phyloP scores from a whole-genome alignment of 2,329 filamentous ascomycete genomes.

The Aspergillus intermedius region DNA sequence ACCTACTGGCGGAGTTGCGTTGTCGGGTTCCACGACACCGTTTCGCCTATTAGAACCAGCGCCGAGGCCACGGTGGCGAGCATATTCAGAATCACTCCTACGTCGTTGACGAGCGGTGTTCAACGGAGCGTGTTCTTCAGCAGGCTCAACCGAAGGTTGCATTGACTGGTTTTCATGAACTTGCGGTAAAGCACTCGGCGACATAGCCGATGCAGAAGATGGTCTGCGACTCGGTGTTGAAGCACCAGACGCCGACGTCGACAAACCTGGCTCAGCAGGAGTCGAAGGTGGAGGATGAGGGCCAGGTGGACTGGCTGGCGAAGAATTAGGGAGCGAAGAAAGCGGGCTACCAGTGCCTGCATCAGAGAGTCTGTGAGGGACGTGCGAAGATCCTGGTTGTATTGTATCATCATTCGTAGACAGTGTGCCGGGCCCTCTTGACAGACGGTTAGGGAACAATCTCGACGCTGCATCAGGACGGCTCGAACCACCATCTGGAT shows the following conservation, averaged over 20 bases:
- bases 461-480: slow-evolving; percentile 51
- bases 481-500: slow-evolving; percentile 42
- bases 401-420: slow-evolving; percentile 48
- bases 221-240: slow-evolving; percentile 44
- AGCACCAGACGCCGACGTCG: slow-evolving; percentile 48
- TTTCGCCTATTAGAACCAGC: slow-evolving; percentile 58
- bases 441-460: slow-evolving; percentile 48
- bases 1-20: slow-evolving; percentile 43
- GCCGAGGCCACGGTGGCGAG: slow-evolving; percentile 50
- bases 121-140: slow-evolving; percentile 37
- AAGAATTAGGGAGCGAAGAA: slow-evolving; percentile 36
- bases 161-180: slow-evolving; percentile 33
- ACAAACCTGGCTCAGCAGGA: slow-evolving; percentile 54
- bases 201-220: slow-evolving; percentile 42
- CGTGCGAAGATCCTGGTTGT: slow-evolving; percentile 39
- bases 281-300: slow-evolving; percentile 59
- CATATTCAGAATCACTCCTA: slow-evolving; percentile 54
- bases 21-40: slow-evolving; percentile 57
- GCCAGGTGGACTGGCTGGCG: slow-evolving; percentile 52
- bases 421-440: slow-evolving; percentile 46
- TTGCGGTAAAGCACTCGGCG: slow-evolving; percentile 32
- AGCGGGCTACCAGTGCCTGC: slow-evolving; percentile 20
- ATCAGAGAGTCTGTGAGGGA: slow-evolving; percentile 29
- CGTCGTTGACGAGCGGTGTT: slow-evolving; percentile 47
- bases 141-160: slow-evolving; percentile 32